Base-by-base conservation (phyloP, 2,329 filamentous ascomycete species). In the Penicillium concentricum region DNA sequence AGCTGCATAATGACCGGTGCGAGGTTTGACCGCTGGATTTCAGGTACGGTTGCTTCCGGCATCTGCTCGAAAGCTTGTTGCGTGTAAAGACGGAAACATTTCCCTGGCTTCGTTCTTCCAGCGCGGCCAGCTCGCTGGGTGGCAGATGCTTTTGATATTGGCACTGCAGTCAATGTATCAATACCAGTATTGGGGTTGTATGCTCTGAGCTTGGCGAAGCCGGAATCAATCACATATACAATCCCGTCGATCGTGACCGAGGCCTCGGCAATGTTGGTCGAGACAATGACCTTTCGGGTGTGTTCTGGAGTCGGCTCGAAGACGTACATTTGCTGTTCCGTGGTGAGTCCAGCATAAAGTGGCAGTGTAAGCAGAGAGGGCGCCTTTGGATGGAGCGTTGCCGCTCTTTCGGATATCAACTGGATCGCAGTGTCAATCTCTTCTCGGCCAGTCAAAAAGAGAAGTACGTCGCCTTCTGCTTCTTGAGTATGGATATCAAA, bases 211-310 rank as follows among this genome's bases (percentile, higher is more conserved):
- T 97, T 97, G 63, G 95, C 92, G 69, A 91, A 97, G 1, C 94
- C 94, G 51, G 85, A 87, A 73, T 99, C 94, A 48, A 97, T 79
- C 6, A 99, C 93, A 68, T 91, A 96, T 53, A 92, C 87, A 58
- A 97, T 92, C 3, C 91, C 92, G 51, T 94, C 88, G 54, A 97
- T 95, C 16, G 94, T 97, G 42, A 99, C 89, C 2, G 91, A 96
- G 5, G 94, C 93, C 78, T 99, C 94, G 13, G 94, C 92, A 62
- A 97, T 97, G 71, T 97, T 97, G 57, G 94, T 97, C 4, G 91
- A 89, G 63, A 97, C 87, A 35, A 99, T 90, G 38, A 97, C 89
- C 71, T 97, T 97, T 41, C 94, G 84, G 1, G 87, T 92, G 57
- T 92, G 88, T 59, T 90, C 87, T 0, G 90, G 86, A 2, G 92